Evolutionary conservation across 2,329 filamentous ascomycete species (phyloP).

Genomic region (Fusarium camptoceras): DNA sequence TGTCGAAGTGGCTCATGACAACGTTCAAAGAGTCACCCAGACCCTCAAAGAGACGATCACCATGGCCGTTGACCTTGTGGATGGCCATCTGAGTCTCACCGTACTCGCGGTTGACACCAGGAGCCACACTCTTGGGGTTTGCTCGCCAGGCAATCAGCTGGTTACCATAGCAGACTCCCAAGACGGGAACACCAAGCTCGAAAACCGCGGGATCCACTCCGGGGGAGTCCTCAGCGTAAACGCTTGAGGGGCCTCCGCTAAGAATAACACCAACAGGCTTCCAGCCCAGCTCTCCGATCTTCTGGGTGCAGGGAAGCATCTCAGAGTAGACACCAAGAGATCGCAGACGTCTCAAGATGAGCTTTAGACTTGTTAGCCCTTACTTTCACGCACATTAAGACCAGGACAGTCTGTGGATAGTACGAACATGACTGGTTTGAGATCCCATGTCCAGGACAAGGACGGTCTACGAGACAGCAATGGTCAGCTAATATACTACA

Average conservation of each 20-base stretch:
- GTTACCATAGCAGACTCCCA: slow-evolving; percentile 47
- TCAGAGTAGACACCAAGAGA: slow-evolving; percentile 84
- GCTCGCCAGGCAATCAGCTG: slow-evolving; percentile 49
- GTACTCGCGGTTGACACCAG: slow-evolving; percentile 27
- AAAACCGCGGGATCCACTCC: slow-evolving; percentile 70
- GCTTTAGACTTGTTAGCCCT: not conserved
- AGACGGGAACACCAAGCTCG: slow-evolving; percentile 53
- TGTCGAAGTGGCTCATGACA: slow-evolving; percentile 93
- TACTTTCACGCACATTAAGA: not conserved
- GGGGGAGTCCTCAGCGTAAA: slow-evolving; percentile 81
- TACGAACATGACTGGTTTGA: slow-evolving; percentile 6
- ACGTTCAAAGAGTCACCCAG: slow-evolving; percentile 70
- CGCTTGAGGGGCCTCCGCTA: slow-evolving; percentile 69
- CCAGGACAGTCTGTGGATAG: not conserved
- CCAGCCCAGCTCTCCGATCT: slow-evolving; percentile 33
- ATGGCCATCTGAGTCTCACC: slow-evolving; percentile 61
- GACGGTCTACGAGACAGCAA: not conserved
- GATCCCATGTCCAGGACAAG: slow-evolving; percentile 8
- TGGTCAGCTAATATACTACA: slow-evolving; percentile 4
- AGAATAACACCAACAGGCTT: slow-evolving; percentile 81
- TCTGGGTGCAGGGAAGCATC: slow-evolving; percentile 48
- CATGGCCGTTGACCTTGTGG: slow-evolving; percentile 68
- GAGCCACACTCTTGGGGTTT: slow-evolving; percentile 35
- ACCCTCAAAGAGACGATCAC: slow-evolving; percentile 82
- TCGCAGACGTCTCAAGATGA: slow-evolving; percentile 59